phyloP scores from a whole-genome alignment of 495 filamentous ascomycete species.

The Rostrohypoxylon terebratum region DNA sequence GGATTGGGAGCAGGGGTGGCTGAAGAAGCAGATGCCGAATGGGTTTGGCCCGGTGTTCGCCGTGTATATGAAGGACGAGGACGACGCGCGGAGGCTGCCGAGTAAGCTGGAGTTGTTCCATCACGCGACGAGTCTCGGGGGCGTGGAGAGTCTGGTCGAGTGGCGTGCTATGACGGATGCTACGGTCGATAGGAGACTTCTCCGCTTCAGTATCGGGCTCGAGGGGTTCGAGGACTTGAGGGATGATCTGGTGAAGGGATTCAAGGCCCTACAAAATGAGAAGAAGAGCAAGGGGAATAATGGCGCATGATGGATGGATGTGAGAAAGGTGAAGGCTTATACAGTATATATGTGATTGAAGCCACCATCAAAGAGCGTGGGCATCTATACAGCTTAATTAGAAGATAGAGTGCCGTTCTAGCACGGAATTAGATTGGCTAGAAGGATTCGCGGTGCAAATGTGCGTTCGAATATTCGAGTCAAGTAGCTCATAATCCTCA shows the following conservation, averaged over 20 bases:
- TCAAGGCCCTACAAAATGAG: constrained; percentile 66
- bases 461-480: neutral
- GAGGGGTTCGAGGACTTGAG: constrained; percentile 89
- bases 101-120: constrained; percentile 85
- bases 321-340: neutral
- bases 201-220: constrained; percentile 86
- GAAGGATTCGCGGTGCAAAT: neutral
- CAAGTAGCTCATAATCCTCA: no score
- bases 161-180: constrained; percentile 88
- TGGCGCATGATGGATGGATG: constrained; percentile 14
- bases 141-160: constrained; percentile 94
- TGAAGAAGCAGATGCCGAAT: constrained; percentile 89
- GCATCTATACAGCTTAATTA: neutral
- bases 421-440: neutral
- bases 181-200: constrained; percentile 74
- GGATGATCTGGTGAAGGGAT: constrained; percentile 77
- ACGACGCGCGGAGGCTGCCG: constrained; percentile 74
- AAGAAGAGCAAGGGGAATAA: constrained; percentile 19
- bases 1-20: constrained; percentile 70
- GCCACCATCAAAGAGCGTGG: neutral
- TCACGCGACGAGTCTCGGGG: constrained; percentile 93
- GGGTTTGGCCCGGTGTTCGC: constrained; percentile 92
- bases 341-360: neutral
- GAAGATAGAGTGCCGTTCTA: neutral
- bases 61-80: constrained; percentile 70